Evolutionary conservation across 2,329 filamentous ascomycete species (phyloP).

Genomic region (Madurella fahalii): DNA sequence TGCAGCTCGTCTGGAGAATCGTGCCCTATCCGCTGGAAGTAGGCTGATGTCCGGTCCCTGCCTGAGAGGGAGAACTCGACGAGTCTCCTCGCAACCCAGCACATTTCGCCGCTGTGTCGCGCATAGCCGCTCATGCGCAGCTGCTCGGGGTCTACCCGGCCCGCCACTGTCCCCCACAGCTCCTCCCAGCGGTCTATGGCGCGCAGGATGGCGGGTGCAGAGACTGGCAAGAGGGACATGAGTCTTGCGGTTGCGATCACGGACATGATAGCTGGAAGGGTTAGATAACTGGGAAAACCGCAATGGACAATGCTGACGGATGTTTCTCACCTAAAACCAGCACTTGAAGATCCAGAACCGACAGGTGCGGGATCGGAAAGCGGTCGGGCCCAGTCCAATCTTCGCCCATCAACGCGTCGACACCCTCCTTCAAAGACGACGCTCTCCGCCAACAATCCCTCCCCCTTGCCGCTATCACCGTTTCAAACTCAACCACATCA

Average conservation of each 20-base stretch:
- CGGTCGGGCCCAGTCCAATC: background rate
- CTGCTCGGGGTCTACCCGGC: background rate
- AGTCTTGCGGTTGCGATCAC: background rate
- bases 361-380: background rate
- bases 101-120: conserved; percentile 6
- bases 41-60: background rate
- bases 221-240: background rate
- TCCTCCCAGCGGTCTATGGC: conserved; percentile 9
- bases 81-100: conserved; percentile 5
- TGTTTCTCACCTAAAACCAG: background rate
- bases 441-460: conserved; percentile 5
- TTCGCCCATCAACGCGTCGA: conserved; percentile 10
- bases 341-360: background rate
- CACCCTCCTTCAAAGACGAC: conserved; percentile 3
- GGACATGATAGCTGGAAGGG: background rate
- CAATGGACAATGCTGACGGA: background rate
- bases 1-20: conserved; percentile 3
- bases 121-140: conserved; percentile 4
- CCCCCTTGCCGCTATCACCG: background rate
- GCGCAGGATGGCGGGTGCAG: background rate
- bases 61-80: background rate
- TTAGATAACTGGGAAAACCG: background rate
- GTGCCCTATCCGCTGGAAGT: conserved; percentile 6
- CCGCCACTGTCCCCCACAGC: background rate
- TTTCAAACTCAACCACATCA: conserved; percentile 19